These are phyloP conservation scores for Rhamnella rubrinervis DNA, from an alignment of 331 rosid genomes.

Conservation along the genomic window DNA sequence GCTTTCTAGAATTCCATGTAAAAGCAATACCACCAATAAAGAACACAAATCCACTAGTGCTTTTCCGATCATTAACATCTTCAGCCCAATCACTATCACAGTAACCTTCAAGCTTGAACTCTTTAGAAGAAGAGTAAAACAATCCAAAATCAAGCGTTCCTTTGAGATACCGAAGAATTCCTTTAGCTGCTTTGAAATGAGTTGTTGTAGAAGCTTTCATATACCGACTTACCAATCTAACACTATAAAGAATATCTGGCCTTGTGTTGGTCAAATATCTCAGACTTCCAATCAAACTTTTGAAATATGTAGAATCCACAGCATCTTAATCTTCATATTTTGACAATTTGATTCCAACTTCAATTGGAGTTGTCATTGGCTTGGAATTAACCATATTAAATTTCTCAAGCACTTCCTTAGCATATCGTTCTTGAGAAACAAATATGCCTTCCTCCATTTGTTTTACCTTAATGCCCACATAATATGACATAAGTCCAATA, in stretches of 20 bases:
- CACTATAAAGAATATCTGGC: no score
- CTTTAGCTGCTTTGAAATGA: no score
- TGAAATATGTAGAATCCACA: no score
- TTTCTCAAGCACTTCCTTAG: no score
- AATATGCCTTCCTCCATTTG: no score
- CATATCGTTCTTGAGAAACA: no score
- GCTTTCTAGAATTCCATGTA: not conserved
- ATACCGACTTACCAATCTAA: no score
- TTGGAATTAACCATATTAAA: not conserved
- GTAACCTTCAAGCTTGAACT: not conserved
- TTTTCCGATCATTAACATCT: not conserved
- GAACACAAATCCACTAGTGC: not conserved
- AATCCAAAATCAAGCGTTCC: not conserved
- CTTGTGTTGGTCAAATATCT: no score
- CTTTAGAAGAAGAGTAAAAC: not conserved
- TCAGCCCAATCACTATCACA: not conserved
- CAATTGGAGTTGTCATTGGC: not conserved
- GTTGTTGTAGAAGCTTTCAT: no score
- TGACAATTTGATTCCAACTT: not conserved
- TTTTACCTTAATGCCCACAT: no score
- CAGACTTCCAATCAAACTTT: no score
- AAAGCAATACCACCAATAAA: not conserved
- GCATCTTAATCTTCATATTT: not conserved
- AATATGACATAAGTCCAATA: not conserved
- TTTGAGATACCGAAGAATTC: not conserved